Base-by-base conservation (phyloP, 805 yeast species). In the Metschnikowia koreensis region DNA sequence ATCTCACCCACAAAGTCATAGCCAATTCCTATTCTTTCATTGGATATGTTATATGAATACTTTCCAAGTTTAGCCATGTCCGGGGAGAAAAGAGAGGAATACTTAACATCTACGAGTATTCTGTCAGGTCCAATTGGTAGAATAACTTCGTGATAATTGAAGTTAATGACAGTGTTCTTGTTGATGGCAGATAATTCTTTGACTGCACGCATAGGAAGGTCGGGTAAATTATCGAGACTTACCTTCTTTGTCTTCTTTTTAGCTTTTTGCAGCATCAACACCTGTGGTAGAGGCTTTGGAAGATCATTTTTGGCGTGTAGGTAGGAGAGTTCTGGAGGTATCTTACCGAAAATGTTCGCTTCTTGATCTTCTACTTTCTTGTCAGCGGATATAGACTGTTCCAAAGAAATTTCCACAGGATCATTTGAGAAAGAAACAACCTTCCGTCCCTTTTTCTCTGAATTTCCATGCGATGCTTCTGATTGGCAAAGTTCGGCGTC, bases 1-100 rank as follows among this genome's bases (percentile, higher is more conserved):
- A 87, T 70, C 5, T 69, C 68, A 22, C 96, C 96, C 26, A 82
- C 70, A 64, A 80, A 87, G 56, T 86, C 92, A 59, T 86, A 79
- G 1, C 94, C 94, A 29, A 85, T 65, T 7, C 92, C 91, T 8
- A 74, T 62, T 57, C 82, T 77, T 51, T 77, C 80, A 39, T 81
- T 79, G 38, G 81, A 77, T 47, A 81, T 66, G 54, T 82, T 80
- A 27, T 75, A 66, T 15, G 74, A 63, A 60, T 82, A 83, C 38
- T 81, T 77, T 60, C 82, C 80, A 61, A 81, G 73, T 47, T 86
- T 80, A 52, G 83, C 76, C 57, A 84, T 61, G 61, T 87, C 96
- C 46, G 80, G 73, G 2, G 93, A 87, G 59, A 84, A 85, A 38
- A 88, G 68, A 1, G 86, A 81, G 1, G 81, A 83, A 51, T 80